Evolutionary conservation across 352 stramenopile species (phyloP).

Genomic region (Phytophthora rubi): DNA sequence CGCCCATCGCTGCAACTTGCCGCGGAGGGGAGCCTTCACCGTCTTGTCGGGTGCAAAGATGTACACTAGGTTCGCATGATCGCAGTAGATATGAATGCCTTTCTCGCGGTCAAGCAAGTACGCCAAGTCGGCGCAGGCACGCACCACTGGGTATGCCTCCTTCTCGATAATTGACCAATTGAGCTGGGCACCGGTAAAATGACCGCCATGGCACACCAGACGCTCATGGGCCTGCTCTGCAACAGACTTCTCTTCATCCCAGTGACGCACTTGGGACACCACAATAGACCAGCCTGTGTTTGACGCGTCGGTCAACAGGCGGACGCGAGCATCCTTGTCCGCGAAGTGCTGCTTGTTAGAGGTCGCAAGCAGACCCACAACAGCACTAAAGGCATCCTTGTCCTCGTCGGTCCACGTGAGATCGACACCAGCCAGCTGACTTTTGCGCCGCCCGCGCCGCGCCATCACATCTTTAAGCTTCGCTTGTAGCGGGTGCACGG

Average conservation of each 20-base stretch:
- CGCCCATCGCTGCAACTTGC: too few species aligned
- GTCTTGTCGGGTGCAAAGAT: neutral
- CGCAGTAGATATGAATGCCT: too few species aligned
- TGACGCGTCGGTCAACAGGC: slow-evolving; percentile 2
- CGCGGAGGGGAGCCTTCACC: too few species aligned
- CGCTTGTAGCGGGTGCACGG: neutral
- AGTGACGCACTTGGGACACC: neutral
- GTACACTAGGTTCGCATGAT: too few species aligned
- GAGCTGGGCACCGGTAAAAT: too few species aligned
- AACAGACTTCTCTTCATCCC: neutral
- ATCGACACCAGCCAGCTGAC: slow-evolving; percentile 4
- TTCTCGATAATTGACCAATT: too few species aligned
- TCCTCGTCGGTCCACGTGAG: neutral
- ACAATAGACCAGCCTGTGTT: neutral
- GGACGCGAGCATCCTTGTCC: neutral
- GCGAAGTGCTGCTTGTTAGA: slow-evolving; percentile 4
- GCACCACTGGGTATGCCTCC: too few species aligned
- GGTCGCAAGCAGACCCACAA: neutral
- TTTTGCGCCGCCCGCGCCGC: neutral
- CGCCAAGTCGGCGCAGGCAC: too few species aligned
- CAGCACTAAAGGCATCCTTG: neutral
- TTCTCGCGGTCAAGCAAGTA: too few species aligned
- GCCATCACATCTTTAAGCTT: slow-evolving; percentile 8
- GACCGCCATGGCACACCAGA: too few species aligned
- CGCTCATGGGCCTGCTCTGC: too few species aligned